These are phyloP conservation scores for Huntiella decipiens DNA, from an alignment of 2,329 filamentous ascomycete species.

Conservation along the genomic window DNA sequence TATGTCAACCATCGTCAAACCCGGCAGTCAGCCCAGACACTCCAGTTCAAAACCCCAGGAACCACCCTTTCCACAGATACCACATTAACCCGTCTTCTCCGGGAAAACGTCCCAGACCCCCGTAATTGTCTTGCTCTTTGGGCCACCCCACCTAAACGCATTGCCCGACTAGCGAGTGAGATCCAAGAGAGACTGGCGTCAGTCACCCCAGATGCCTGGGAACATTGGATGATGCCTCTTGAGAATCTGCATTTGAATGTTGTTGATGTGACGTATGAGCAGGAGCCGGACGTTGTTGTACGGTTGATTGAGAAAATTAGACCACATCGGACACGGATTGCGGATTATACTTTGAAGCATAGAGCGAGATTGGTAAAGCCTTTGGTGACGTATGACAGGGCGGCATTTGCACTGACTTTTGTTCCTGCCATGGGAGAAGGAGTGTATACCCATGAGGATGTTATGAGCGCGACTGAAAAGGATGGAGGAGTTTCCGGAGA, in stretches of 20 bases:
- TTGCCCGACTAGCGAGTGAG: conserved; percentile 46
- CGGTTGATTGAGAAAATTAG: conserved; percentile 39
- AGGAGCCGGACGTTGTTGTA: conserved; percentile 48
- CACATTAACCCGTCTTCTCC: conserved; percentile 1
- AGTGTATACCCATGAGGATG: conserved; percentile 12
- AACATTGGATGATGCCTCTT: conserved; percentile 70
- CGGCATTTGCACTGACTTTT: conserved; percentile 74
- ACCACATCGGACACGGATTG: conserved; percentile 37
- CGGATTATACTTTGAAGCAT: conserved; percentile 46
- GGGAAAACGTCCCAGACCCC: conserved; percentile 46
- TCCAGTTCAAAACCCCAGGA: conserved; percentile 44
- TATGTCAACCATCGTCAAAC: conserved; percentile 58
- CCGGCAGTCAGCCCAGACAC: conserved; percentile 58
- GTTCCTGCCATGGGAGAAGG: conserved; percentile 55
- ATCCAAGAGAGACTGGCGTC: conserved; percentile 48
- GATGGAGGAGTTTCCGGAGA: conserved; percentile 30
- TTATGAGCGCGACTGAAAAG: conserved; percentile 8
- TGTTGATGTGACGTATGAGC: conserved; percentile 68
- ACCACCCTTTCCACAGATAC: conserved; percentile 50
- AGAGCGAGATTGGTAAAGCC: conserved; percentile 65
- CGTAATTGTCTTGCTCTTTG: conserved; percentile 75
- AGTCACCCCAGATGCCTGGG: conserved; percentile 51
- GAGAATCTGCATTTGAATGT: conserved; percentile 67
- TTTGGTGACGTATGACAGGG: conserved; percentile 63
- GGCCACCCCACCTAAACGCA: conserved; percentile 59